Conservation (phyloP, 208 protist species). For the Trypanosoma caninum region DNA sequence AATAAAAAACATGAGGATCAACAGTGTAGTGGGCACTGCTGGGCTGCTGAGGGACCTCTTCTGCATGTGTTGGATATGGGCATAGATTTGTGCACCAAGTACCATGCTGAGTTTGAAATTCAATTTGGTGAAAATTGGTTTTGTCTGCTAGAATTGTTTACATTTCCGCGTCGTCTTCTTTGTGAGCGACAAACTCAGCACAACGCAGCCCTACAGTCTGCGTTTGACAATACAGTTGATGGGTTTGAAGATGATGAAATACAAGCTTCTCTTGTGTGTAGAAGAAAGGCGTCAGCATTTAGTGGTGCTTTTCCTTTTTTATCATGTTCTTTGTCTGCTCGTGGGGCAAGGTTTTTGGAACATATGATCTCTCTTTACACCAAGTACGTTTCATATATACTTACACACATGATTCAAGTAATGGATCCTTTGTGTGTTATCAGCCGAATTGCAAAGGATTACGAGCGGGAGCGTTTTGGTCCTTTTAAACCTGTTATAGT, state of each 20-base stretch:
- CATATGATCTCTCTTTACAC: slow-evolving; percentile 55
- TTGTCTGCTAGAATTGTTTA: slow-evolving; percentile 56
- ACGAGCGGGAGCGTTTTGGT: slow-evolving; percentile 48
- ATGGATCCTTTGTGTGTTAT: slow-evolving; percentile 51
- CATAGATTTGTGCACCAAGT: slow-evolving; percentile 42
- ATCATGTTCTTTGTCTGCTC: slow-evolving; percentile 9
- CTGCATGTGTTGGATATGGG: slow-evolving; percentile 39
- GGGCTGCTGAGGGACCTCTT: slow-evolving; percentile 24
- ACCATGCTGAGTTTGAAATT: slow-evolving; percentile 17
- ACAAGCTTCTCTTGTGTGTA: neutral
- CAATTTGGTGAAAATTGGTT: slow-evolving; percentile 39
- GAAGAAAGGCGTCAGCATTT: neutral
- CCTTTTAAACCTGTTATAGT: slow-evolving; percentile 60
- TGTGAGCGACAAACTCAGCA: slow-evolving; percentile 23
- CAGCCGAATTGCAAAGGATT: slow-evolving; percentile 43
- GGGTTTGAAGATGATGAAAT: slow-evolving; percentile 28
- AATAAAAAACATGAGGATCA: too few species aligned
- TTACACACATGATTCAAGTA: slow-evolving; percentile 48
- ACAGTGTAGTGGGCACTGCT: neutral
- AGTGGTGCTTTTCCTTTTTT: slow-evolving; percentile 15
- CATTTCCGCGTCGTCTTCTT: slow-evolving; percentile 45
- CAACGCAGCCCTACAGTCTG: slow-evolving; percentile 5
- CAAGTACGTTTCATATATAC: slow-evolving; percentile 40
- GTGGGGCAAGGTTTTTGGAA: slow-evolving; percentile 23
- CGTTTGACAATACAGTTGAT: neutral